Percentiles rank a stretch among this genome's conserved stretches.
phyloP scores from a whole-genome alignment of 352 stramenopile species.

The Pythium coloratum region DNA sequence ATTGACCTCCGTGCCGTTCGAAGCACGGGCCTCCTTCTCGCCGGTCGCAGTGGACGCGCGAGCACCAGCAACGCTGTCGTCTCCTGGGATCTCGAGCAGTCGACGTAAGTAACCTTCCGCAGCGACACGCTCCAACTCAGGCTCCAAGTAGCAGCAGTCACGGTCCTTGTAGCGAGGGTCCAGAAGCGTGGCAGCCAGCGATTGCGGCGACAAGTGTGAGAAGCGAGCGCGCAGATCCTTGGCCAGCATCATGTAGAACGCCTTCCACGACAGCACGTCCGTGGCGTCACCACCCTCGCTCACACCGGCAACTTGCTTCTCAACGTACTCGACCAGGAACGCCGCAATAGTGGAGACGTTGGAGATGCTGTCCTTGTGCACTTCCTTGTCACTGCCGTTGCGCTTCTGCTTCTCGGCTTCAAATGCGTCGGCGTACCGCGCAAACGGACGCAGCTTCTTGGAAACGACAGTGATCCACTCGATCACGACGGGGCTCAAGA shows the following conservation, averaged over 20 bases:
- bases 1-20: slow-evolving; percentile 23
- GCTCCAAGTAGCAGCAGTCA: slow-evolving; percentile 72
- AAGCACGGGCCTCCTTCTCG: neutral
- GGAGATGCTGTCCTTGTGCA: slow-evolving; percentile 71
- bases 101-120: slow-evolving; percentile 59
- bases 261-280: slow-evolving; percentile 49
- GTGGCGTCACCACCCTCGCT: slow-evolving; percentile 29
- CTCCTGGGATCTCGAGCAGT: slow-evolving; percentile 45
- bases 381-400: slow-evolving; percentile 75
- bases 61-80: slow-evolving; percentile 20
- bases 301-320: slow-evolving; percentile 48
- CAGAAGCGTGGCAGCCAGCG: slow-evolving; percentile 71
- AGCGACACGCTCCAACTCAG: slow-evolving; percentile 50
- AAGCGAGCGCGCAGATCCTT: slow-evolving; percentile 63
- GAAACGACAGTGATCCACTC: slow-evolving; percentile 57
- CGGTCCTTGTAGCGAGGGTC: slow-evolving; percentile 83
- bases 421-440: slow-evolving; percentile 68
- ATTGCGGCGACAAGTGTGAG: slow-evolving; percentile 45
- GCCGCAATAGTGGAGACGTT: slow-evolving; percentile 76
- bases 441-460: slow-evolving; percentile 80
- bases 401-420: slow-evolving; percentile 73
- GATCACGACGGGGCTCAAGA: slow-evolving; percentile 35
- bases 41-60: neutral
- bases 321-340: slow-evolving; percentile 63
- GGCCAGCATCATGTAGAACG: slow-evolving; percentile 58